Conservation (phyloP, 2,329 filamentous ascomycete genomes). For the Alternaria sp. region DNA sequence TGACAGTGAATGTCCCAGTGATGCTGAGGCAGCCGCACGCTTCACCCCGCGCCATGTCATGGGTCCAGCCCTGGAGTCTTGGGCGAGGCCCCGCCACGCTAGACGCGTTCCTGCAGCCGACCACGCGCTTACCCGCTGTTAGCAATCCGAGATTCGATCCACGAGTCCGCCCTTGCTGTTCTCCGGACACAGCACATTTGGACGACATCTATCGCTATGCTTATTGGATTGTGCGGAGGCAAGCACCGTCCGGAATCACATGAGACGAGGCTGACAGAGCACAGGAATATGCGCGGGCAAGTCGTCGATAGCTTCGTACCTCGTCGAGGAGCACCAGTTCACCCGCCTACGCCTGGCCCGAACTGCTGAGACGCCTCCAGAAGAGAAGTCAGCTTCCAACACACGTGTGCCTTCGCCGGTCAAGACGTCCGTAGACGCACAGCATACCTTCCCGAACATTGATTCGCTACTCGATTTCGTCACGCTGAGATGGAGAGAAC, state of each 20-base stretch:
- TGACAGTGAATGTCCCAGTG: conserved; percentile 26
- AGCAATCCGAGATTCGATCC: neutral
- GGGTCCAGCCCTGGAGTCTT: neutral
- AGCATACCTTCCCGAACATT: conserved; percentile 56
- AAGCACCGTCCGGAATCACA: conserved; percentile 14
- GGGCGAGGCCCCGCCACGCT: conserved; percentile 19
- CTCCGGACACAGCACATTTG: neutral
- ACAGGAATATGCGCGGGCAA: conserved; percentile 92
- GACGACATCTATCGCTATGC: conserved; percentile 57
- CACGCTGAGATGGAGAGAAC: conserved; percentile 80
- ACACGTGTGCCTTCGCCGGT: conserved; percentile 38
- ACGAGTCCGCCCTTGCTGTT: neutral
- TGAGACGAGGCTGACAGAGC: conserved; percentile 17
- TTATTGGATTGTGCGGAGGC: conserved; percentile 72
- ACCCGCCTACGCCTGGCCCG: conserved; percentile 68
- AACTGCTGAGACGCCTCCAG: conserved; percentile 44
- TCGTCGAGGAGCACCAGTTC: conserved; percentile 85
- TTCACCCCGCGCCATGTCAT: conserved; percentile 20
- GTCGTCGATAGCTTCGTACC: conserved; percentile 84
- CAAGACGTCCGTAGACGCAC: conserved; percentile 23
- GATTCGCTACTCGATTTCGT: conserved; percentile 81
- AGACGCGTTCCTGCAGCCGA: conserved; percentile 36
- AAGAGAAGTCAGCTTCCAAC: conserved; percentile 53
- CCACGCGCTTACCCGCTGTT: conserved; percentile 7
- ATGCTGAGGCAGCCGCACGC: neutral